Evolutionary conservation across 2,329 filamentous ascomycete genomes (phyloP), one percentile per base, ranked within the genome.

Genomic region (Mycosphaerella sp.): DNA sequence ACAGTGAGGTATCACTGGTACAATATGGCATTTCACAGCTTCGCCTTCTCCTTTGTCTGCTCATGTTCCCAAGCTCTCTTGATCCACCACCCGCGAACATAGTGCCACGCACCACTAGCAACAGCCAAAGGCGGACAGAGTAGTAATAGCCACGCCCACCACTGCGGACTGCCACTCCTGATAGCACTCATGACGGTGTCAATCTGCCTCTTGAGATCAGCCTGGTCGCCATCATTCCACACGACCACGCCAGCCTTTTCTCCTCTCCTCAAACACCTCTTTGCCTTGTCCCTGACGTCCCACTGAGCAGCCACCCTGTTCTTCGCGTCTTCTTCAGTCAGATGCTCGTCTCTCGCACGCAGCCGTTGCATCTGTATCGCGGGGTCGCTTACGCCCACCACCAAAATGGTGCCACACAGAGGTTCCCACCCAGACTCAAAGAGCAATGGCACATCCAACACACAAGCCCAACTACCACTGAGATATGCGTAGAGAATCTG

Each of bases 401-500:
- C 89, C 54, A 95, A 71, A 13, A 95, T 86, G 0, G 82, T 84
- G 3, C 89, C 89, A 65, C 90, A 96, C 59, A 95, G 80, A 36
- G 82, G 75, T 69, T 98, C 93, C 70, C 95, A 83, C 2, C 83
- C 82, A 61, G 82, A 85, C 75, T 98, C 93, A 62, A 96, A 96
- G 37, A 98, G 77, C 48, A 98, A 74, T 45, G 93, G 93, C 7
- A 98, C 84, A 66, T 98, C 93, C 13, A 97, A 76, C 32, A 98
- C 85, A 3, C 95, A 89, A 0, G 89, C 90, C 89, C 91, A 93
- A 65, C 82, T 68, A 0, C 93, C 91, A 1, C 71, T 71, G 12
- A 93, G 49, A 64, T 95, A 96, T 60, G 80, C 81, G 54, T 75
- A 74, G n/a, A 89, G 65, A 50, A 97, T 79, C 42, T 79, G 75